Evolutionary conservation across 441 rosid genomes (phyloP).

Genomic region (California macrophylla): DNA sequence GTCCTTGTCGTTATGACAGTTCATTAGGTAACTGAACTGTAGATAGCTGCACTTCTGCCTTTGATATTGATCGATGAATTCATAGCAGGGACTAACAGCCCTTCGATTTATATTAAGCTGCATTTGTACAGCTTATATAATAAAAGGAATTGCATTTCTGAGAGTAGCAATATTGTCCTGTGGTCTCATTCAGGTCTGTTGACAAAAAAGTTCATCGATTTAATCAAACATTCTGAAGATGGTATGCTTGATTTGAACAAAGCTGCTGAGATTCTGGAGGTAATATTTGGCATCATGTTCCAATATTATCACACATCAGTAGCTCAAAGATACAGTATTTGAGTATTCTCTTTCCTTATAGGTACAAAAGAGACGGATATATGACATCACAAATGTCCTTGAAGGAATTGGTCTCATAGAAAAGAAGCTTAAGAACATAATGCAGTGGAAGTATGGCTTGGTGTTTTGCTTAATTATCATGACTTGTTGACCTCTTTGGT

Average conservation of each 20-base stretch:
- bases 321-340: conserved; percentile 13
- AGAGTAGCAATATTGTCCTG: conserved; percentile 12
- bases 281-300: conserved; percentile 21
- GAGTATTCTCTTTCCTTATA: conserved; percentile 26
- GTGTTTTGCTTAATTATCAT: neutral
- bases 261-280: conserved; percentile 92
- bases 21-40: conserved; percentile 53
- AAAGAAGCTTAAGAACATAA: conserved; percentile 90
- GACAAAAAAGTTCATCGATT: conserved; percentile 88
- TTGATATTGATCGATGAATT: neutral
- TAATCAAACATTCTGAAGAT: conserved; percentile 91
- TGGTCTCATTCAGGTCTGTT: conserved; percentile 59
- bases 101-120: neutral
- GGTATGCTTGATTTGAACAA: conserved; percentile 88
- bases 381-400: conserved; percentile 93
- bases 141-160: conserved; percentile 1
- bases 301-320: conserved; percentile 1
- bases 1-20: conserved; percentile 98
- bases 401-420: conserved; percentile 97
- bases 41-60: neutral
- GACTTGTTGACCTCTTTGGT: neutral
- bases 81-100: too few relatives aligned
- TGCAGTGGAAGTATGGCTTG: conserved; percentile 83
- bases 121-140: conserved; percentile 4
- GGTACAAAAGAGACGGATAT: conserved; percentile 93